Evolutionary conservation across 1,139 yeast genomes (phyloP), one percentile per base, ranked within the genome.

Genomic region (Ogataea hybrid): DNA sequence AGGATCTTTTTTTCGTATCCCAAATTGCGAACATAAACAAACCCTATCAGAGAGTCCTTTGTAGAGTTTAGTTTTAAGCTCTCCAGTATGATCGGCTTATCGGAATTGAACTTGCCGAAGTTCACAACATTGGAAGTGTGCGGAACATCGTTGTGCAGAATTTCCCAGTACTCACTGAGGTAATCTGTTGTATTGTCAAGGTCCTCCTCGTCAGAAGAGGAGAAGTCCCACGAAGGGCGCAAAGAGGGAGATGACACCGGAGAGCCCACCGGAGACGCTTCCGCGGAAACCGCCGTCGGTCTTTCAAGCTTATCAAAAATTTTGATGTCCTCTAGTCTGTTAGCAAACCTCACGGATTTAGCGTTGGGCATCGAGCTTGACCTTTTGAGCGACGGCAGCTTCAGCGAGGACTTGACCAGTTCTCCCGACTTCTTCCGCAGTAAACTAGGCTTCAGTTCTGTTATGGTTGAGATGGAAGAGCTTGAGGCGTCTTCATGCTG

Each of bases 371-470:
- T 72, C 10, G 89, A 81, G 51, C 73, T 71, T 25, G 79, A 72
- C 43, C 86, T 66, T 32, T 66, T 65, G 32, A 77, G 64, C 32
- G 65, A 65, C 46, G 68, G 75, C 43, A 69, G 59, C 57, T 82
- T 84, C 41, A 87, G 69, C 18, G 87, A 81, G 3, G 90, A 78
- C 59, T 86, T 85, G 41, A 87, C 81, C 20, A 84, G 69, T 59
- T 87, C 95, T 20, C 95, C 95, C 4, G 87, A 78, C 63, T 87
- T 87, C 60, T 85, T 85, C 21, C 90, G 75, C 4, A 83, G 72
- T 37, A 84, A 58, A 11, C 41, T 41, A 11, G 48, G 50, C 25
- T 43, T 44, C 3, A 45, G 39, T 36, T 47, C 52, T 15, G 46
- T 51, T 20, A 49, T 35, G n/a, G 52, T 49, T 3, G 52, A 49